Conservation (phyloP, 208 protist species). For the Naegleria fowleri region DNA sequence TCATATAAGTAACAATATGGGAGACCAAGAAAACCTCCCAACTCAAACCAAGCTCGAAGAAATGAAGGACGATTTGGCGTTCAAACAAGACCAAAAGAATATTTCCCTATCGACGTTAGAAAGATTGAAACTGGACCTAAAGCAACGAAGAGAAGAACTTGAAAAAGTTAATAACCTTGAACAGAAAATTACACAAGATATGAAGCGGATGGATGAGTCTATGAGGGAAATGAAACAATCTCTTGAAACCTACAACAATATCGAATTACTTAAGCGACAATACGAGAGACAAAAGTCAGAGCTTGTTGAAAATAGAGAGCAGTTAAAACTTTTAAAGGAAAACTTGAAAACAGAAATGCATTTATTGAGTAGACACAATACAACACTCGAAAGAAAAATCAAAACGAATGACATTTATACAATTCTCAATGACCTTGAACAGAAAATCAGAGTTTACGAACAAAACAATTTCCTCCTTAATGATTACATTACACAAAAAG, state of each 20-base stretch:
- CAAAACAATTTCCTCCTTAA: constrained; percentile 73
- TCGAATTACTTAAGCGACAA: constrained; percentile 58
- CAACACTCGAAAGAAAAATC: constrained; percentile 53
- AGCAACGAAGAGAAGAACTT: constrained; percentile 73
- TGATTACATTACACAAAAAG: constrained; percentile 74
- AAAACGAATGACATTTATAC: constrained; percentile 54
- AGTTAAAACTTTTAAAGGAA: constrained; percentile 62
- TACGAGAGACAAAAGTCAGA: constrained; percentile 58
- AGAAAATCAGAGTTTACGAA: constrained; percentile 69
- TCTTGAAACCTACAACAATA: constrained; percentile 66
- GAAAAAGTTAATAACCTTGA: constrained; percentile 75
- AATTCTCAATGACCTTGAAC: constrained; percentile 62
- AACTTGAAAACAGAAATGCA: constrained; percentile 63
- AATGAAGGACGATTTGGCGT: constrained; percentile 68
- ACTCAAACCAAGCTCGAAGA: constrained; percentile 59
- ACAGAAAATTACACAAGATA: constrained; percentile 73
- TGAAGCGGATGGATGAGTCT: constrained; percentile 60
- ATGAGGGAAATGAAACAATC: constrained; percentile 69
- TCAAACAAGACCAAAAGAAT: constrained; percentile 63
- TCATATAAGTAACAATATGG: constrained; percentile 66
- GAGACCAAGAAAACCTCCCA: constrained; percentile 67
- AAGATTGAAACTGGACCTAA: constrained; percentile 71
- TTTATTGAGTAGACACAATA: constrained; percentile 47
- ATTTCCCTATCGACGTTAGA: constrained; percentile 70
- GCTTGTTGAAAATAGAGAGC: constrained; percentile 52